Evolutionary conservation across 495 filamentous ascomycete species (phyloP).

Genomic region (Podospora australis): DNA sequence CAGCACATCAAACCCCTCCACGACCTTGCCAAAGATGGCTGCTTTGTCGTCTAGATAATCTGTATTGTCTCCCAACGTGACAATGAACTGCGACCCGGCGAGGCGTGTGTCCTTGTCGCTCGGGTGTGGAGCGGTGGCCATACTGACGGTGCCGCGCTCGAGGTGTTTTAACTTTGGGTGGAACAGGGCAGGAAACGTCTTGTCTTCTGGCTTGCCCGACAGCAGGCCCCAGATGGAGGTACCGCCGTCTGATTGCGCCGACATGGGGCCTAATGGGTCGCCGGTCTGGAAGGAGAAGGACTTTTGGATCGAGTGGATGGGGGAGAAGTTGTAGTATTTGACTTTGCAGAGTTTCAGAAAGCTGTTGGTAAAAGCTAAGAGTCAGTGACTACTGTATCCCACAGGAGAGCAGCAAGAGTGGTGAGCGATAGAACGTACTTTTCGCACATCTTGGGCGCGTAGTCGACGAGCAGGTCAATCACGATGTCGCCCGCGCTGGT

Average conservation of each 20-base stretch:
- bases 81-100: slow-evolving; percentile 82
- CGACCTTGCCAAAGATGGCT: slow-evolving; percentile 89
- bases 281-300: slow-evolving; percentile 93
- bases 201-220: slow-evolving; percentile 57
- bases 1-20: slow-evolving; percentile 84
- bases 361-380: slow-evolving; percentile 54
- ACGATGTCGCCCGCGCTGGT: slow-evolving; percentile 89
- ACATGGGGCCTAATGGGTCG: slow-evolving; percentile 81
- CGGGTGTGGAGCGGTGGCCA: slow-evolving; percentile 76
- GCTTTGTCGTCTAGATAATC: slow-evolving; percentile 87
- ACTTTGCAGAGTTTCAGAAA: slow-evolving; percentile 96
- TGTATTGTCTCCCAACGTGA: slow-evolving; percentile 79
- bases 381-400: slow-evolving; percentile 43
- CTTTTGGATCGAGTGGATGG: slow-evolving; percentile 79
- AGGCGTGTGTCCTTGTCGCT: slow-evolving; percentile 74
- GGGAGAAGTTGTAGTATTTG: slow-evolving; percentile 97
- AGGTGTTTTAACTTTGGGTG: slow-evolving; percentile 78
- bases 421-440: slow-evolving; percentile 55
- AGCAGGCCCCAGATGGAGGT: slow-evolving; percentile 85
- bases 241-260: slow-evolving; percentile 79
- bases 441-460: slow-evolving; percentile 82
- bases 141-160: slow-evolving; percentile 85
- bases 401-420: slow-evolving; percentile 1
- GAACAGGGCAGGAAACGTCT: slow-evolving; percentile 76
- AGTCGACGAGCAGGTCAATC: slow-evolving; percentile 81